phyloP scores from a whole-genome alignment of 768 basidiomycete genomes.

The Rhodotorula toruloides region DNA sequence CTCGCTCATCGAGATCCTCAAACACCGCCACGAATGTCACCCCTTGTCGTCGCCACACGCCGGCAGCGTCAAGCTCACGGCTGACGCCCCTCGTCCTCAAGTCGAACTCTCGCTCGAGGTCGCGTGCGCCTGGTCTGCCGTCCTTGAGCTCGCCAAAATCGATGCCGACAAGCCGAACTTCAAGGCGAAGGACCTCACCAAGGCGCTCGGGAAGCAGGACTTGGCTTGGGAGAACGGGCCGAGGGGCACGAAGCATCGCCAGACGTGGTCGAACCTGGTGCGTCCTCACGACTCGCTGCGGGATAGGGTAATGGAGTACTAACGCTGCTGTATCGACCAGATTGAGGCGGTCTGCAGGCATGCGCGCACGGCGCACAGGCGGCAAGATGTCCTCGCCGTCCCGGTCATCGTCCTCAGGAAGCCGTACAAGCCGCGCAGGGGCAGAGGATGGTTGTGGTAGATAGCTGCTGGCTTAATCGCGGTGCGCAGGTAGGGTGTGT shows the following conservation, averaged over 20 bases:
- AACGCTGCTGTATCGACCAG: not conserved
- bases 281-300: not conserved
- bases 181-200: not conserved
- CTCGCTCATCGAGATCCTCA: not conserved
- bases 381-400: not conserved
- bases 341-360: not conserved
- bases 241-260: not conserved
- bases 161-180: not conserved
- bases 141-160: not conserved
- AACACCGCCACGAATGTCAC: not conserved
- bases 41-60: not conserved
- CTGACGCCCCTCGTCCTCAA: not conserved
- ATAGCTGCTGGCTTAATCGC: too few relatives aligned
- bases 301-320: not conserved
- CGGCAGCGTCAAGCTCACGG: accelerated
- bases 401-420: not conserved
- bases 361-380: not conserved
- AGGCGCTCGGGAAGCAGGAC: not conserved
- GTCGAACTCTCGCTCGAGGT: constrained; percentile 4
- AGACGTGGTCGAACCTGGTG: not conserved
- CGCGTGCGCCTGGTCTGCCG: not conserved
- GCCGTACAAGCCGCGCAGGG: too few relatives aligned
- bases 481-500: too few relatives aligned
- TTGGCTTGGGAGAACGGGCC: constrained; percentile 3
- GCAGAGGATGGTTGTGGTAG: too few relatives aligned